Evolutionary conservation across 305 asterid species (phyloP).

Genomic region (Solanum aculeatissimum): DNA sequence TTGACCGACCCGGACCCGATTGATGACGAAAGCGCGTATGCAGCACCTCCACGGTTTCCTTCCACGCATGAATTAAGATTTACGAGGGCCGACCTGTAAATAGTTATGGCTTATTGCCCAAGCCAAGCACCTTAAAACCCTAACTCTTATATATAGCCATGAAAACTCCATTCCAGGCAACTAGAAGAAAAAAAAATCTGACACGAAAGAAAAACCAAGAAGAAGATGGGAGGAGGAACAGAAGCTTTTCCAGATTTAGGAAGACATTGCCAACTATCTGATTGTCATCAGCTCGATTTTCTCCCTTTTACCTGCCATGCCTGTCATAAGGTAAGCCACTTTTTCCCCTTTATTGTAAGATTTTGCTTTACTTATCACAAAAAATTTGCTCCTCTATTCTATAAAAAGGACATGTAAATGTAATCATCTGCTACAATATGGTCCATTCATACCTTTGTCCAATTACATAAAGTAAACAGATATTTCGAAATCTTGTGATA

Average conservation of each 20-base stretch:
- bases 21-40: not conserved
- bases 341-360: not conserved
- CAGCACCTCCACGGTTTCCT: not conserved
- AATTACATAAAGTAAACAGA: too few relatives aligned
- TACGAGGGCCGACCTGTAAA: not conserved
- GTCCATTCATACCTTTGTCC: not conserved
- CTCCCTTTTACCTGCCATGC: constrained; percentile 77
- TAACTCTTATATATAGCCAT: constrained; percentile 3
- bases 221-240: constrained; percentile 59
- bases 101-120: constrained; percentile 27
- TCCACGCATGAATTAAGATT: not conserved
- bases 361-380: not conserved
- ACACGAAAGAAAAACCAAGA: not conserved
- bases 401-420: not conserved
- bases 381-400: not conserved
- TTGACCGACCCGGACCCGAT: not conserved
- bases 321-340: constrained; percentile 32
- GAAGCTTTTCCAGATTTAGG: constrained; percentile 85
- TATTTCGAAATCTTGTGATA: too few relatives aligned
- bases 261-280: constrained; percentile 54
- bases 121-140: constrained; percentile 10
- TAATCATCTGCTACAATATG: not conserved
- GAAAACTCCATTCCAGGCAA: not conserved
- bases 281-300: constrained; percentile 80
- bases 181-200: not conserved